These are phyloP conservation scores for Ottelia alismoides DNA, from an alignment of 106 monocot genomes.

Conservation along the genomic window DNA sequence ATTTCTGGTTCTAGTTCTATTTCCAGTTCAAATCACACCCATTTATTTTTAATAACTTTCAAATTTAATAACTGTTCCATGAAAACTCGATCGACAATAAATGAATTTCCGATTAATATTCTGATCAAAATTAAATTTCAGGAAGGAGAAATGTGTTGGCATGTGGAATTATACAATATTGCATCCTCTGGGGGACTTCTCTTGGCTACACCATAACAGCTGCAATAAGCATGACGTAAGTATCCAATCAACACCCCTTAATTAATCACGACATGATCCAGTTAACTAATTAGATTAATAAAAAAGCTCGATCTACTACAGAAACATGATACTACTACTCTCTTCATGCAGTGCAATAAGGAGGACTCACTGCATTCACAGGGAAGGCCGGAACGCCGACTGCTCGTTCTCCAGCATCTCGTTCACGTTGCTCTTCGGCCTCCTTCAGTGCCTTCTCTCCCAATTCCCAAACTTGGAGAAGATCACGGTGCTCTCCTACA, in stretches of 20 bases:
- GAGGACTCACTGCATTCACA: slow-evolving; percentile 28
- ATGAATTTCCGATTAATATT: too few relatives aligned
- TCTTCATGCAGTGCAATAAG: slow-evolving; percentile 26
- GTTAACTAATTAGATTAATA: too few relatives aligned
- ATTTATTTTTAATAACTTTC: too few relatives aligned
- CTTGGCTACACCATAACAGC: slow-evolving; percentile 57
- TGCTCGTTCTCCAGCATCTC: slow-evolving; percentile 29
- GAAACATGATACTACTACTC: too few relatives aligned
- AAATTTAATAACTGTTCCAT: too few relatives aligned
- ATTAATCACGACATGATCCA: too few relatives aligned
- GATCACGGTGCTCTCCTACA: slow-evolving; percentile 32
- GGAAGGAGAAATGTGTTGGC: slow-evolving; percentile 40
- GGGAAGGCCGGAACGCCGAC: slow-evolving; percentile 14
- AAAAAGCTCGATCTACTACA: too few relatives aligned
- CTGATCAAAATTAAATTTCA: too few relatives aligned
- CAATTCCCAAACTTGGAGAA: slow-evolving; percentile 56
- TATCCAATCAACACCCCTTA: too few relatives aligned
- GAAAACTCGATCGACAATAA: too few relatives aligned
- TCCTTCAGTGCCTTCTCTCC: slow-evolving; percentile 32
- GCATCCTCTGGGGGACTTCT: slow-evolving; percentile 57
- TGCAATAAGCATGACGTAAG: slow-evolving; percentile 57
- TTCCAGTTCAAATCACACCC: too few relatives aligned
- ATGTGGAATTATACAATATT: slow-evolving; percentile 42
- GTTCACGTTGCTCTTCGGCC: slow-evolving; percentile 37
- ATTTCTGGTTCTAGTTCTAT: too few relatives aligned